Evolutionary conservation across 2,329 filamentous ascomycete genomes (phyloP).

Genomic region (Trichoderma breve): DNA sequence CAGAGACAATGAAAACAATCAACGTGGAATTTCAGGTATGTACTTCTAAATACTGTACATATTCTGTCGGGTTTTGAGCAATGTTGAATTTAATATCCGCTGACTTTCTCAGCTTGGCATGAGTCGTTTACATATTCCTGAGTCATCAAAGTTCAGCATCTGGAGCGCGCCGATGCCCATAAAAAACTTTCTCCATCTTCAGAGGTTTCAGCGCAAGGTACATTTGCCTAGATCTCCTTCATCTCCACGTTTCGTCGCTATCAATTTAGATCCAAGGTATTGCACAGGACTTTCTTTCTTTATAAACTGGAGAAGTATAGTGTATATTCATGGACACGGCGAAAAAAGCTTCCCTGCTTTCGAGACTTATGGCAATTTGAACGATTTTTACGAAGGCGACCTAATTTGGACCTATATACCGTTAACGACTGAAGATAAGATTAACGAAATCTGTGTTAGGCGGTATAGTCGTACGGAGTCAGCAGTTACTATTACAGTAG

Average conservation of each 20-base stretch:
- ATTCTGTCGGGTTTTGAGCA: not conserved
- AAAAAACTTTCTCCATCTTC: no score
- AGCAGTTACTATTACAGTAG: not conserved
- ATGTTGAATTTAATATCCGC: not conserved
- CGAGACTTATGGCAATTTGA: not conserved
- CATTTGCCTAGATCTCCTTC: not conserved
- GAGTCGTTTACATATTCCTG: not conserved
- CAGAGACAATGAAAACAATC: not conserved
- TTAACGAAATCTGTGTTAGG: not conserved
- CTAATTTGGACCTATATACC: not conserved
- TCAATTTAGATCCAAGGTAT: not conserved
- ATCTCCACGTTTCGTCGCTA: not conserved
- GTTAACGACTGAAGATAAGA: not conserved
- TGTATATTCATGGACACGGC: not conserved
- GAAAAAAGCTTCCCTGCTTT: not conserved
- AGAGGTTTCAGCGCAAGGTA: no score
- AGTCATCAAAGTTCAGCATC: not conserved
- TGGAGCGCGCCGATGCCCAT: not conserved
- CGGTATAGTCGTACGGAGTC: accelerated
- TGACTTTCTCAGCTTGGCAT: not conserved
- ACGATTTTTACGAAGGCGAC: not conserved
- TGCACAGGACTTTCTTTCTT: not conserved
- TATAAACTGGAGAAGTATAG: no score
- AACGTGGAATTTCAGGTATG: not conserved
- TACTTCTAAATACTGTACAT: not conserved